phyloP scores from a whole-genome alignment of 169 alveolate species.

The Pseudocohnilembus persalinus region DNA sequence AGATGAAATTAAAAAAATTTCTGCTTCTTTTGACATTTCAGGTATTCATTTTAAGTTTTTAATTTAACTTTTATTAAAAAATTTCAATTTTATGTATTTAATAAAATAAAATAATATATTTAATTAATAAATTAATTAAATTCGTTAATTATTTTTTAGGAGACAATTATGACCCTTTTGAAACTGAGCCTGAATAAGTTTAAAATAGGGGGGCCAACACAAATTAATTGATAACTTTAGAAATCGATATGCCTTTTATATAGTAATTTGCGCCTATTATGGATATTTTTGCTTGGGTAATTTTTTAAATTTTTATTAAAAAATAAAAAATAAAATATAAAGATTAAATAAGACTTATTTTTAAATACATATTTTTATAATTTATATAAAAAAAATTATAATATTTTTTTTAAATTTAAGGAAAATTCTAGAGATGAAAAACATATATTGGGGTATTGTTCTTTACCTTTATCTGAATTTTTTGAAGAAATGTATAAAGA shows the following conservation, averaged over 20 bases:
- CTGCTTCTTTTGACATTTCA: not conserved
- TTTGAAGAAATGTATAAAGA: too few relatives aligned
- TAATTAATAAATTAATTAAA: too few relatives aligned
- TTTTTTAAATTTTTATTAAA: too few relatives aligned
- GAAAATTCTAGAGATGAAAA: not conserved
- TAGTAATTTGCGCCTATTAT: slow-evolving; percentile 55
- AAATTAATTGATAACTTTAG: slow-evolving; percentile 43
- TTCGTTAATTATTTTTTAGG: slow-evolving; percentile 36
- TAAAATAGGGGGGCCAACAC: slow-evolving; percentile 47
- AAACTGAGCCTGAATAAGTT: slow-evolving; percentile 52
- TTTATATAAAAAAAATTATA: too few relatives aligned
- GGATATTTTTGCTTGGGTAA: slow-evolving; percentile 56
- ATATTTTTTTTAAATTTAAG: too few relatives aligned
- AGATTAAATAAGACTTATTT: too few relatives aligned
- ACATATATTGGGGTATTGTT: not conserved
- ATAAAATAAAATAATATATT: too few relatives aligned
- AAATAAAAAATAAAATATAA: too few relatives aligned
- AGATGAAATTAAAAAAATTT: not conserved
- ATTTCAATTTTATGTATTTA: too few relatives aligned
- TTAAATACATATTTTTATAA: not conserved
- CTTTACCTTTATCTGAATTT: not conserved
- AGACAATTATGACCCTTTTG: slow-evolving; percentile 59
- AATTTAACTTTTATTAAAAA: too few relatives aligned
- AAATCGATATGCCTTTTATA: slow-evolving; percentile 59
- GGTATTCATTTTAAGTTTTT: not conserved